Percentiles rank a stretch among this genome's conserved stretches.
Evolutionary conservation across 2,329 filamentous ascomycete species (phyloP).

Genomic region (Colletotrichum brevisporum): DNA sequence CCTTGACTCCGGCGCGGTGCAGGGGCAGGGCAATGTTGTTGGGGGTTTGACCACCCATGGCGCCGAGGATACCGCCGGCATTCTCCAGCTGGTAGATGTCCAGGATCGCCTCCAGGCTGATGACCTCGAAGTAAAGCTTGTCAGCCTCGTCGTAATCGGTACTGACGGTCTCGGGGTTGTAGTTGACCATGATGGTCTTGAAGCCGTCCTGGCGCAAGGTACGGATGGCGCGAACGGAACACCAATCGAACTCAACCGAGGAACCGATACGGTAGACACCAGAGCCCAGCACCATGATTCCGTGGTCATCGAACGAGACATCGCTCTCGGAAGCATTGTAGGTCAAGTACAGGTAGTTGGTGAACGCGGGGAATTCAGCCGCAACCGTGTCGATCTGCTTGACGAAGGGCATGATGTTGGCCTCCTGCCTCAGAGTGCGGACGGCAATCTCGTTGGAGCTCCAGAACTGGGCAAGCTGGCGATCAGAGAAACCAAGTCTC

Average conservation of each 20-base stretch:
- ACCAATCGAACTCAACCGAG: conserved; percentile 99
- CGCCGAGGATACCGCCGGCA: conserved; percentile 87
- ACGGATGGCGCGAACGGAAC: conserved; percentile 92
- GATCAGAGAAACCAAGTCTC: conserved; percentile 93
- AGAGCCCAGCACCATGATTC: conserved; percentile 95
- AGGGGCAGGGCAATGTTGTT: conserved; percentile 97
- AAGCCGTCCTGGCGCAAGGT: conserved; percentile 86
- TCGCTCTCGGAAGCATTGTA: conserved; percentile 94
- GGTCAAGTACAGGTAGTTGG: conserved; percentile 96
- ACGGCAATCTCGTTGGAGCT: conserved; percentile 94
- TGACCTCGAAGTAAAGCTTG: conserved; percentile 95
- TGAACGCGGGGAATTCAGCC: conserved; percentile 93
- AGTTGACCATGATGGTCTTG: conserved; percentile 98
- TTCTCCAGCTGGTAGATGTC: conserved; percentile 94
- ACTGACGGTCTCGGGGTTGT: conserved; percentile 89
- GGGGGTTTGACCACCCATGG: conserved; percentile 97
- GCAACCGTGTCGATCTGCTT: conserved; percentile 99
- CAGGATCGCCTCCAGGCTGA: conserved; percentile 89
- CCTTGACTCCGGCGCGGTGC: conserved; percentile 89
- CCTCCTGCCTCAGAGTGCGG: conserved; percentile 85
- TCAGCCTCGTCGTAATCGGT: conserved; percentile 98
- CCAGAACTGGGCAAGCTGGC: conserved; percentile 94
- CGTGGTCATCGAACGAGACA: conserved; percentile 86
- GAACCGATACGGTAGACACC: conserved; percentile 98
- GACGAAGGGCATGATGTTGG: conserved; percentile 87